These are phyloP conservation scores for Sarocladium strictum DNA, from an alignment of 2,329 filamentous ascomycete species.

Conservation along the genomic window DNA sequence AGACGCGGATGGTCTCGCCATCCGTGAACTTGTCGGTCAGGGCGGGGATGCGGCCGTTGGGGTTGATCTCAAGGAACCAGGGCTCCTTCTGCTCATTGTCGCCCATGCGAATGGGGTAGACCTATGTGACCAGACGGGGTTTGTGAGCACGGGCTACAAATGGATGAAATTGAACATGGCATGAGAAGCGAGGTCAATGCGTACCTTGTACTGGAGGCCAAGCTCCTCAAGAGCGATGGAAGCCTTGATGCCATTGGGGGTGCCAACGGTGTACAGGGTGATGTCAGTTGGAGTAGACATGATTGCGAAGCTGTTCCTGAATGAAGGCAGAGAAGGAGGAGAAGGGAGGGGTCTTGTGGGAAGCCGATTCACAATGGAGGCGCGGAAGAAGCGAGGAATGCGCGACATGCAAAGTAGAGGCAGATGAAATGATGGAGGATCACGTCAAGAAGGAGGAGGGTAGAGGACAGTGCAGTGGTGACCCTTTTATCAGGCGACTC, in stretches of 20 bases:
- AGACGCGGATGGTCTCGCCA: constrained; percentile 67
- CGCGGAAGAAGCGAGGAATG: no score
- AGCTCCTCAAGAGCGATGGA: constrained; percentile 85
- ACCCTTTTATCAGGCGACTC: no score
- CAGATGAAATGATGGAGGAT: no score
- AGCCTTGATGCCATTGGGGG: constrained; percentile 86
- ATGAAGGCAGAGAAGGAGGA: background rate
- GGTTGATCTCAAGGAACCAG: constrained; percentile 89
- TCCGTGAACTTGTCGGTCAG: constrained; percentile 73
- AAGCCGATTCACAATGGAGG: background rate
- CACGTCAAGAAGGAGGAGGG: background rate
- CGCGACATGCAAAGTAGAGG: no score
- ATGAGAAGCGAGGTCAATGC: background rate
- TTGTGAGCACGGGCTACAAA: no score
- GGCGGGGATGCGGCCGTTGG: constrained; percentile 86
- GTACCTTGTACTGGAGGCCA: constrained; percentile 70
- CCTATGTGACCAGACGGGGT: constrained; percentile 19
- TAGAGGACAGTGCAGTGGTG: no score
- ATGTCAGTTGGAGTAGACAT: constrained; percentile 48
- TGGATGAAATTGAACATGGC: no score
- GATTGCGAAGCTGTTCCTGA: background rate
- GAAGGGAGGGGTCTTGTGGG: background rate
- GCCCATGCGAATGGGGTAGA: constrained; percentile 60
- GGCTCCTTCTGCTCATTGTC: constrained; percentile 77
- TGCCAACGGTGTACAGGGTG: constrained; percentile 74